phyloP scores from a whole-genome alignment of 1,284 basidiomycete species.

The Ganoderma boninense region DNA sequence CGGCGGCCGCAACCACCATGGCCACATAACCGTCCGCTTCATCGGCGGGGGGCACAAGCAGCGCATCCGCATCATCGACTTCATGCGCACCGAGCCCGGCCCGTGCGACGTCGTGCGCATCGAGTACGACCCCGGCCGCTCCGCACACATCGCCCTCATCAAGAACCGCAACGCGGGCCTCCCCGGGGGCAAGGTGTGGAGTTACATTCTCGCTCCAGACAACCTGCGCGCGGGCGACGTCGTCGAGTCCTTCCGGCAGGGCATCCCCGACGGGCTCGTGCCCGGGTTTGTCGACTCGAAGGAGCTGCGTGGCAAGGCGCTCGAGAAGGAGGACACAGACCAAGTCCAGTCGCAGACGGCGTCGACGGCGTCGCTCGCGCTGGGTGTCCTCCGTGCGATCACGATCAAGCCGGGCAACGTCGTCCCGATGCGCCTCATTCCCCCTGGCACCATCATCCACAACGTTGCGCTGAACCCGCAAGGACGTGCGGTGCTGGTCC shows the following conservation, averaged over 20 bases:
- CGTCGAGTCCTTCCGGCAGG: conserved; percentile 88
- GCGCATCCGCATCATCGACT: conserved; percentile 90
- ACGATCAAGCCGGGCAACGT: conserved; percentile 95
- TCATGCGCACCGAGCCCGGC: conserved; percentile 79
- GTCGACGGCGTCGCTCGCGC: conserved; percentile 71
- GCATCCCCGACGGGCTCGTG: conserved; percentile 81
- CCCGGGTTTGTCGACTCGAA: conserved; percentile 64
- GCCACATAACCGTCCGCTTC: conserved; percentile 89
- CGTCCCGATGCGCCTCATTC: conserved; percentile 91
- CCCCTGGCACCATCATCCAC: conserved; percentile 92
- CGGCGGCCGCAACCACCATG: conserved; percentile 88
- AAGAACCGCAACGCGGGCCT: conserved; percentile 60
- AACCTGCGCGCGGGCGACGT: conserved; percentile 89
- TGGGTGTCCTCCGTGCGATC: conserved; percentile 87
- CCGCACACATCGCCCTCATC: conserved; percentile 93
- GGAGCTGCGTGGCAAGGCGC: conserved; percentile 57
- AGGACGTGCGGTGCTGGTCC: conserved; percentile 86
- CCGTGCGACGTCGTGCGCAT: conserved; percentile 91
- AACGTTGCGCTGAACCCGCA: conserved; percentile 81
- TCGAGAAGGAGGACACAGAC: conserved; percentile 43
- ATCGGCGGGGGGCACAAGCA: conserved; percentile 93
- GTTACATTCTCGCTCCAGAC: conserved; percentile 94
- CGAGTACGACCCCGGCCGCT: conserved; percentile 96
- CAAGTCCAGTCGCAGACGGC: conserved; percentile 38
- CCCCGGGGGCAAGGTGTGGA: conserved; percentile 64